Evolutionary conservation across 1,139 yeast species (phyloP).

Genomic region (Wickerhamomyces sp.): DNA sequence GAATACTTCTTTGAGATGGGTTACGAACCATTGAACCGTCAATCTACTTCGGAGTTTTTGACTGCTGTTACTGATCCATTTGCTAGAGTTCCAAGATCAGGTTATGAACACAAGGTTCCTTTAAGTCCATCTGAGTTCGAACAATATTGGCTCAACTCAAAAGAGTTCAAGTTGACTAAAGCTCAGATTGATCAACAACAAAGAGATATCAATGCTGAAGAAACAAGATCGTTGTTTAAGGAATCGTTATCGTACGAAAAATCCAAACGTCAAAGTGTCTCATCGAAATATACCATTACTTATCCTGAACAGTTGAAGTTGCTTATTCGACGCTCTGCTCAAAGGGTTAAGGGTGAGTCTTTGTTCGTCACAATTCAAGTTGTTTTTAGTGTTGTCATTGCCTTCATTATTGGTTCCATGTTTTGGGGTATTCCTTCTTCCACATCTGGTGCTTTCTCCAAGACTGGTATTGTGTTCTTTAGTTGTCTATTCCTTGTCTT

Average conservation of each 20-base stretch:
- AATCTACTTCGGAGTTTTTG: slow-evolving; percentile 49
- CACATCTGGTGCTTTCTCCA: slow-evolving; percentile 48
- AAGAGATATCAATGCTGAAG: slow-evolving; percentile 28
- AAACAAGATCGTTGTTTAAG: slow-evolving; percentile 29
- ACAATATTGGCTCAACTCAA: slow-evolving; percentile 54
- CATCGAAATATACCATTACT: slow-evolving; percentile 45
- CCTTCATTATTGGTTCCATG: slow-evolving; percentile 48
- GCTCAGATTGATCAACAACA: slow-evolving; percentile 39
- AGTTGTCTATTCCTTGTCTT: slow-evolving; percentile 47
- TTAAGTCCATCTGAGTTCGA: slow-evolving; percentile 65
- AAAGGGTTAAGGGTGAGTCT: slow-evolving; percentile 46
- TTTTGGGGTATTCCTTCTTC: slow-evolving; percentile 27
- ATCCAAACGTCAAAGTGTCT: slow-evolving; percentile 39
- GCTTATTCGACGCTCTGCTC: slow-evolving; percentile 43
- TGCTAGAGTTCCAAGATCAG: slow-evolving; percentile 41
- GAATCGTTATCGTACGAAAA: slow-evolving; percentile 20
- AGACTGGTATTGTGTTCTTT: slow-evolving; percentile 55
- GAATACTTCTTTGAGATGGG: slow-evolving; percentile 42
- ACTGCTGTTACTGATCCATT: slow-evolving; percentile 54
- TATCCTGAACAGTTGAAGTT: slow-evolving; percentile 42
- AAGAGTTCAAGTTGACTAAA: slow-evolving; percentile 37
- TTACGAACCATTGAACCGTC: slow-evolving; percentile 30
- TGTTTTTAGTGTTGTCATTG: slow-evolving; percentile 44
- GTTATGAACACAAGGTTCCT: slow-evolving; percentile 60
- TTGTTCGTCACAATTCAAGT: slow-evolving; percentile 42